These are phyloP conservation scores for Aspergillus carlsbadensis DNA, from an alignment of 495 filamentous ascomycete species.

Conservation along the genomic window DNA sequence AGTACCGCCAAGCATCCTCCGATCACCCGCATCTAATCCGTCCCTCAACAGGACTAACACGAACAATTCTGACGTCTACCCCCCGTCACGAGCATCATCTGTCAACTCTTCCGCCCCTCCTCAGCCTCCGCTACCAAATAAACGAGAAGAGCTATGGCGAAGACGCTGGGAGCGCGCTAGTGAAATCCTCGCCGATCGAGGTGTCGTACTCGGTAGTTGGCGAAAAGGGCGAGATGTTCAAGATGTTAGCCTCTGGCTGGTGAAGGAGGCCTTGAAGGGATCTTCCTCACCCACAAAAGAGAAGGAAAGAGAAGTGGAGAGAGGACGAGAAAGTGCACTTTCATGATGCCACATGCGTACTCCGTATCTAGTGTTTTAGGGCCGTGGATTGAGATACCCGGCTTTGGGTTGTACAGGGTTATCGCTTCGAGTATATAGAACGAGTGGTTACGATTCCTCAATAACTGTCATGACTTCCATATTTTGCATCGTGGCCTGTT, in stretches of 20 bases:
- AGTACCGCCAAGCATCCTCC: constrained; percentile 18
- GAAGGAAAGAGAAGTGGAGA: not conserved
- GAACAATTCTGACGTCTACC: constrained; percentile 13
- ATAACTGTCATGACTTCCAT: no score
- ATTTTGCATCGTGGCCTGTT: no score
- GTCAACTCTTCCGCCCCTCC: constrained; percentile 8
- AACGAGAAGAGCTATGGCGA: constrained; percentile 82
- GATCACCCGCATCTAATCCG: constrained; percentile 30
- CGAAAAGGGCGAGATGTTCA: constrained; percentile 77
- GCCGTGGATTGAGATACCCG: no score
- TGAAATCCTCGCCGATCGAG: constrained; percentile 61
- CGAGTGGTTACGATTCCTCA: no score
- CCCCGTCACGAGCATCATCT: constrained; percentile 16
- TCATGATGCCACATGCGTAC: no score
- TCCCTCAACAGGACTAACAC: constrained; percentile 22
- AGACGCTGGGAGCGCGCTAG: constrained; percentile 75
- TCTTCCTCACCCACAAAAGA: not conserved
- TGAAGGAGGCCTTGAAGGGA: constrained; percentile 43
- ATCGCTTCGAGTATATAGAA: no score
- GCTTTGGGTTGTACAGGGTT: no score
- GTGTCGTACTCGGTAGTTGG: constrained; percentile 82
- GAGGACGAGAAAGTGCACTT: not conserved
- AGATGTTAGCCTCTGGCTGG: constrained; percentile 52
- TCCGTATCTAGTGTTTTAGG: no score
- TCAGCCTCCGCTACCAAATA: constrained; percentile 50